Conservation (phyloP, 2,329 filamentous ascomycete species). For the Thielaviopsis punctulata region DNA sequence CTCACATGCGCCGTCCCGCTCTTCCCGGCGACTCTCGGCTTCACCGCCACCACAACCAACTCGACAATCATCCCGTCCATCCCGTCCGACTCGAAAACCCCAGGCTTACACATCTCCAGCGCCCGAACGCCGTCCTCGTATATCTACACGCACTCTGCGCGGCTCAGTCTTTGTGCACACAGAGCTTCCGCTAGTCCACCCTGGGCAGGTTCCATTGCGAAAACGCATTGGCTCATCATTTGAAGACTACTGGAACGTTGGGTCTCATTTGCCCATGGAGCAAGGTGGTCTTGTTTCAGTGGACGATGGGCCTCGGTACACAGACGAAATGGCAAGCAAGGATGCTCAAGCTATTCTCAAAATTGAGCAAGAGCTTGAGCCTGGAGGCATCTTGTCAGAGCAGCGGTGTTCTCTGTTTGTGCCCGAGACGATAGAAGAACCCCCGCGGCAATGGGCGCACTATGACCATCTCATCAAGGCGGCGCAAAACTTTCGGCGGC, state of each 20-base stretch:
- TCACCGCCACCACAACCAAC: conserved; percentile 19
- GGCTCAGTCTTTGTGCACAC: conserved; percentile 4
- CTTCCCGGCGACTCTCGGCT: conserved; percentile 17
- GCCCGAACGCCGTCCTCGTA: not conserved
- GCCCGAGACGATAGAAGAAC: conserved; percentile 56
- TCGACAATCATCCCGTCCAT: conserved; percentile 22
- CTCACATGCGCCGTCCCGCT: not conserved
- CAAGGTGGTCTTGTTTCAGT: conserved; percentile 37
- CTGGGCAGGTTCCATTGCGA: conserved; percentile 36
- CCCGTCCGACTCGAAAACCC: too few species aligned
- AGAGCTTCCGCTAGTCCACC: conserved; percentile 39
- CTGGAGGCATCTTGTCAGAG: conserved; percentile 57
- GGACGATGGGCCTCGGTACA: conserved; percentile 40
- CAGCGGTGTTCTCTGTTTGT: conserved; percentile 55
- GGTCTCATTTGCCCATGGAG: conserved; percentile 34
- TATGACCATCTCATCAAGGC: conserved; percentile 72
- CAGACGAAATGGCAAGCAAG: conserved; percentile 41
- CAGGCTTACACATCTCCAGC: conserved; percentile 15
- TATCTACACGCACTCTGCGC: conserved; percentile 20
- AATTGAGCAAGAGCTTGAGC: conserved; percentile 55
- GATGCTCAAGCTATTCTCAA: conserved; percentile 55
- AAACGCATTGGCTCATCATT: conserved; percentile 37
- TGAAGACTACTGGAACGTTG: conserved; percentile 38
- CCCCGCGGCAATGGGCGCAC: conserved; percentile 67
- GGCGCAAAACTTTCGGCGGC: conserved; percentile 59